Conservation (phyloP, 352 stramenopile species). For the Globisporangium radiosum region DNA sequence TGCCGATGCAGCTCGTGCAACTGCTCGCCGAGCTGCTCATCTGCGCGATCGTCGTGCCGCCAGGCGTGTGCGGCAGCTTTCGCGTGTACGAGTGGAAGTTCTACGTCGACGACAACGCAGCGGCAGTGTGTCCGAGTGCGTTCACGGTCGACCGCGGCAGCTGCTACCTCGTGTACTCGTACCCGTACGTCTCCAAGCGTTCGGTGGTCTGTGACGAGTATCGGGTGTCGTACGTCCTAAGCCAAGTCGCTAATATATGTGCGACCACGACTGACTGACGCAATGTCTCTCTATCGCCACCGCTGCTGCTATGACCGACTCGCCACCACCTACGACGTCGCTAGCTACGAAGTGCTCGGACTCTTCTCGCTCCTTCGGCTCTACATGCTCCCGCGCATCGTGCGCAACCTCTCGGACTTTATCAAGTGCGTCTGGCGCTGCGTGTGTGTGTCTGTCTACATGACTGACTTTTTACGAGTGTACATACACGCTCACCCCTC, state of each 20-base stretch:
- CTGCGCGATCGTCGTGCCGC: constrained; percentile 50
- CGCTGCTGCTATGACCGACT: too few species aligned
- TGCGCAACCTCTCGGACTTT: constrained; percentile 74
- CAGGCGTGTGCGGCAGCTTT: constrained; percentile 40
- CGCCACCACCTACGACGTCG: too few species aligned
- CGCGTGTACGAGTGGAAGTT: constrained; percentile 67
- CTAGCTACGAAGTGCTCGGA: constrained; percentile 57
- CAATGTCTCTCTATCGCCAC: too few species aligned
- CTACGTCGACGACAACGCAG: constrained; percentile 26
- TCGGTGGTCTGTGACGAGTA: too few species aligned
- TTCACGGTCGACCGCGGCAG: constrained; percentile 25
- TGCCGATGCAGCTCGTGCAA: constrained; percentile 32
- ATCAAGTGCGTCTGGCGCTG: constrained; percentile 33
- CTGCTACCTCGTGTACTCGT: constrained; percentile 68
- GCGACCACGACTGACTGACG: too few species aligned
- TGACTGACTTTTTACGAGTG: too few species aligned
- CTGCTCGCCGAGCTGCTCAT: constrained; percentile 39
- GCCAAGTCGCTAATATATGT: too few species aligned
- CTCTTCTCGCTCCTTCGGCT: constrained; percentile 59
- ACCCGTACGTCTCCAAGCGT: constrained; percentile 33
- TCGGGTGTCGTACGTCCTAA: not conserved
- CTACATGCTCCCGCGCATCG: constrained; percentile 72
- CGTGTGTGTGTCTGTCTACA: too few species aligned
- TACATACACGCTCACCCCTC: not conserved
- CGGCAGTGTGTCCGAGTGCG: constrained; percentile 21